phyloP scores from a whole-genome alignment of 2,329 filamentous ascomycete species.

The Epichloe coenophiala region DNA sequence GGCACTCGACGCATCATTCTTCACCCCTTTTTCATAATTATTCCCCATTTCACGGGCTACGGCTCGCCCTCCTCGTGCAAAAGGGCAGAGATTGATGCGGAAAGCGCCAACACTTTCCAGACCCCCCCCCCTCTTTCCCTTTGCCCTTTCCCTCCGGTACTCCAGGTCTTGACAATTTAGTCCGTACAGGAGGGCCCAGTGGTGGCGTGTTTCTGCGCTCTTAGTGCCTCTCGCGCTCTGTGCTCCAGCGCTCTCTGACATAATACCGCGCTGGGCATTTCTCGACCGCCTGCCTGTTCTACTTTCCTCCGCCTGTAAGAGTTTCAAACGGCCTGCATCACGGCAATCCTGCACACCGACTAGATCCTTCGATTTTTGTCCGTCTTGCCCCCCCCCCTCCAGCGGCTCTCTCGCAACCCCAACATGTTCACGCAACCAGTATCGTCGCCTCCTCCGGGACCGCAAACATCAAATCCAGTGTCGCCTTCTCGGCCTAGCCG shows the following conservation, averaged over 20 bases:
- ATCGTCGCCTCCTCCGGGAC: slow-evolving; percentile 23
- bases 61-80: background rate
- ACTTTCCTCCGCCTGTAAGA: no score
- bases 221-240: background rate
- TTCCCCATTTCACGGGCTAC: no score
- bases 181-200: background rate
- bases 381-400: background rate
- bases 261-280: background rate
- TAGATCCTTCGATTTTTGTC: no score
- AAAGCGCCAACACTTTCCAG: no score
- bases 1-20: background rate
- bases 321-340: no score
- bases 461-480: slow-evolving; percentile 18
- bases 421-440: slow-evolving; percentile 30
- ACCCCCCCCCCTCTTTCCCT: no score
- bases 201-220: background rate
- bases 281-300: no score
- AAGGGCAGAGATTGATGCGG: no score
- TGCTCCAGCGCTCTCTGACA: background rate
- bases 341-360: no score
- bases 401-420: background rate
- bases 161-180: background rate
- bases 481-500: slow-evolving; percentile 39
- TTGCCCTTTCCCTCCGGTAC: background rate
- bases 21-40: background rate